Percentiles rank a stretch among this genome's conserved stretches.
phyloP scores from a whole-genome alignment of 768 basidiomycete genomes.

The Gloeophyllum trabeum region DNA sequence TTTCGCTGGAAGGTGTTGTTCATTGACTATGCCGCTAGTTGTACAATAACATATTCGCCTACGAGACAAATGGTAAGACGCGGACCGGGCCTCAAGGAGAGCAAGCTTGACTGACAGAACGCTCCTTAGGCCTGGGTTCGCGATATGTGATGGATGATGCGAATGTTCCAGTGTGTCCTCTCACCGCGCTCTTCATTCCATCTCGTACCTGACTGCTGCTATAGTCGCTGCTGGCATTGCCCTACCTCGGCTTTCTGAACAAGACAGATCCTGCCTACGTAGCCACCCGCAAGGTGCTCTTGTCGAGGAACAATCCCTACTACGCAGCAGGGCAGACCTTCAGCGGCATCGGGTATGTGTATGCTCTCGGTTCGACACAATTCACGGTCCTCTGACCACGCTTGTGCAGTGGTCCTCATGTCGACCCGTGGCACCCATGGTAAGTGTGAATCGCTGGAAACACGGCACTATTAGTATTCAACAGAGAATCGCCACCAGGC shows the following conservation, averaged over 20 bases:
- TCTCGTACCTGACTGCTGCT: not conserved
- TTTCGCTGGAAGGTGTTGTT: not conserved
- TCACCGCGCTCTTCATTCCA: constrained; percentile 1
- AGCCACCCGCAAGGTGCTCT: constrained; percentile 48
- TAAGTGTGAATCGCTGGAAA: no score
- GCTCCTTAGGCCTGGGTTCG: constrained; percentile 43
- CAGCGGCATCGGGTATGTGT: constrained; percentile 56
- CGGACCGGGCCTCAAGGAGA: no score
- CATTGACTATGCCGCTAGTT: not conserved
- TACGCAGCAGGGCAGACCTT: constrained; percentile 52
- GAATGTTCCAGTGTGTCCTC: constrained; percentile 57
- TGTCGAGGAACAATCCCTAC: constrained; percentile 63
- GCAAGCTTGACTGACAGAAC: constrained; percentile 22
- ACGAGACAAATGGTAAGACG: constrained; percentile 45
- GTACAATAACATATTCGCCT: not conserved
- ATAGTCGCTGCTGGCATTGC: constrained; percentile 67
- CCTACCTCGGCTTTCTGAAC: constrained; percentile 69
- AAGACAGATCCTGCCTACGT: constrained; percentile 46
- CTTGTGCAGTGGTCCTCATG: constrained; percentile 76
- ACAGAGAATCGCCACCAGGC: no score
- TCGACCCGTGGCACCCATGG: constrained; percentile 65
- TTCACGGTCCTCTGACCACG: no score
- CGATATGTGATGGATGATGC: constrained; percentile 80
- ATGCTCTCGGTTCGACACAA: no score
- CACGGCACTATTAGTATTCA: no score